A percentile compares a stretch with the other conserved stretches of the same genome.
These are phyloP conservation scores for Chenopodium quinoa DNA, from an alignment of 148 eudicot genomes.

Conservation along the genomic window DNA sequence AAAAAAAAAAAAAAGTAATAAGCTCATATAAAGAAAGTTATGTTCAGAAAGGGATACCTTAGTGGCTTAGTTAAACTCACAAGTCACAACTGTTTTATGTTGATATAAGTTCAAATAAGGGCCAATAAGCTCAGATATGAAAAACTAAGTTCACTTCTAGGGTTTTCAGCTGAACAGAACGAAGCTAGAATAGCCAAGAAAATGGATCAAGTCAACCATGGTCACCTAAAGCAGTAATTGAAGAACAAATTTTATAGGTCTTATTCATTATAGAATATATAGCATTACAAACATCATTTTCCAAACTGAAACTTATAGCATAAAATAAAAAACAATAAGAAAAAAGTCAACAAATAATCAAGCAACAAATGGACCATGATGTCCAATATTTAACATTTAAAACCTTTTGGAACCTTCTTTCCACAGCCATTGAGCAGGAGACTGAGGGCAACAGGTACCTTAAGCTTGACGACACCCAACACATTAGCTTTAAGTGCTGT, in stretches of 20 bases:
- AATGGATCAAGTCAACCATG: not conserved
- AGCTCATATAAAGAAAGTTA: not conserved
- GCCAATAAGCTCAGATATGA: not conserved
- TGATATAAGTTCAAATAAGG: too few relatives aligned
- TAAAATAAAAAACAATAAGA: not conserved
- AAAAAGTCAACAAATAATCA: too few relatives aligned
- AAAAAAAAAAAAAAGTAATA: not conserved
- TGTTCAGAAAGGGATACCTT: not conserved
- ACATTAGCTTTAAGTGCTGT: slow-evolving; percentile 80
- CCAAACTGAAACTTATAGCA: slow-evolving; percentile 7
- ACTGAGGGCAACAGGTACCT: slow-evolving; percentile 62
- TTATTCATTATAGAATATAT: slow-evolving; percentile 7
- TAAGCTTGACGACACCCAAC: slow-evolving; percentile 49
- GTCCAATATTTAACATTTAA: slow-evolving; percentile 34
- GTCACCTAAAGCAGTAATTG: not conserved
- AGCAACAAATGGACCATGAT: not conserved
- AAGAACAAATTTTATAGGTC: not conserved
- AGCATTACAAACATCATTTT: not conserved
- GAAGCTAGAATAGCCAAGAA: not conserved
- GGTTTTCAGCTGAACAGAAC: not conserved
- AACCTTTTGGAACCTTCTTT: slow-evolving; percentile 68
- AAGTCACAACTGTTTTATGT: not conserved
- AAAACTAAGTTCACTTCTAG: not conserved
- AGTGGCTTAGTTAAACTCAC: not conserved
- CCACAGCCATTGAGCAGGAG: slow-evolving; percentile 70